Evolutionary conservation across 495 filamentous ascomycete genomes (phyloP).

Genomic region (Penicillium arizonense): DNA sequence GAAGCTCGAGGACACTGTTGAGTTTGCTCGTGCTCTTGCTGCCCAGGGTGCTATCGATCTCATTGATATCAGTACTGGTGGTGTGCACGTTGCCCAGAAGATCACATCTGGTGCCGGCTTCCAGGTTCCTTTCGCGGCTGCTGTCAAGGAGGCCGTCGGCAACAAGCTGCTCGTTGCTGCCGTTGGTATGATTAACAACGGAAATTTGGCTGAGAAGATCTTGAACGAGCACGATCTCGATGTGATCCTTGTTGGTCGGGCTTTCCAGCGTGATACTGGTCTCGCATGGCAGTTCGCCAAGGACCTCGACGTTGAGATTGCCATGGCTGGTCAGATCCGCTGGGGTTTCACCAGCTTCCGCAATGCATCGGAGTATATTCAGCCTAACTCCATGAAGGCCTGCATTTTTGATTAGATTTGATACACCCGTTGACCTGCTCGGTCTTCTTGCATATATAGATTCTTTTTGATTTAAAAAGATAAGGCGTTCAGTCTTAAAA

Average conservation of each 20-base stretch:
- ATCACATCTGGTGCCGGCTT: slow-evolving; percentile 57
- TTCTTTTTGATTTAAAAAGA: neutral
- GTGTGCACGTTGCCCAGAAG: slow-evolving; percentile 58
- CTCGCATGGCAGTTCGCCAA: slow-evolving; percentile 68
- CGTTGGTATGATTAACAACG: slow-evolving; percentile 65
- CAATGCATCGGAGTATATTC: slow-evolving; percentile 34
- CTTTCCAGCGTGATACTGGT: slow-evolving; percentile 69
- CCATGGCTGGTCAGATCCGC: slow-evolving; percentile 64
- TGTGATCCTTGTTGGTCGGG: slow-evolving; percentile 59
- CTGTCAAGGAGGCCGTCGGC: slow-evolving; percentile 62
- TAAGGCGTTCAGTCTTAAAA: neutral
- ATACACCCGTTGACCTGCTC: slow-evolving; percentile 1
- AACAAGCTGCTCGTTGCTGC: slow-evolving; percentile 57
- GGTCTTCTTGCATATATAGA: neutral
- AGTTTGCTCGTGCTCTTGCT: slow-evolving; percentile 54
- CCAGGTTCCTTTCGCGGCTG: slow-evolving; percentile 63
- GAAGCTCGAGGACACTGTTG: slow-evolving; percentile 54
- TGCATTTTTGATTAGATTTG: slow-evolving; percentile 31
- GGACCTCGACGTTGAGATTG: slow-evolving; percentile 60
- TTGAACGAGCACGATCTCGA: slow-evolving; percentile 61
- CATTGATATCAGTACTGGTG: slow-evolving; percentile 64
- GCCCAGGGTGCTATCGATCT: slow-evolving; percentile 59
- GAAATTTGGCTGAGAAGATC: slow-evolving; percentile 53
- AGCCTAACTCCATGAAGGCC: slow-evolving; percentile 38
- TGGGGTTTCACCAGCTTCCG: slow-evolving; percentile 51